Conservation (phyloP, 2,329 filamentous ascomycete species). For the Xylariomycetidae sp. region DNA sequence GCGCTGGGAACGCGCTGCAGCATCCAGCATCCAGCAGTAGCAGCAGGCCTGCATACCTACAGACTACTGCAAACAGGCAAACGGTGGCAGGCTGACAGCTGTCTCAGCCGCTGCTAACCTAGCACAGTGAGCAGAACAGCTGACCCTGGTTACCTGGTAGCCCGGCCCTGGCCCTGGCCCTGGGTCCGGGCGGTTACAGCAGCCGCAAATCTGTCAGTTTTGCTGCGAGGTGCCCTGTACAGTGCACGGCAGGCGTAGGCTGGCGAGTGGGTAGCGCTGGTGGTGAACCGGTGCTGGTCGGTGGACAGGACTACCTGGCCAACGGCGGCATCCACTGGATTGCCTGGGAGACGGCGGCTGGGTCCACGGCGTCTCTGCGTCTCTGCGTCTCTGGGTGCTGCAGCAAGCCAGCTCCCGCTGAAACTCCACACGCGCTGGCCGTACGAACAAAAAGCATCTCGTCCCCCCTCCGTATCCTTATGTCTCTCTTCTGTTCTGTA, state of each 20-base stretch:
- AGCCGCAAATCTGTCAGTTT: too few relatives aligned
- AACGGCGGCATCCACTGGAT: constrained; percentile 1
- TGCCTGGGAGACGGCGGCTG: constrained; percentile 8
- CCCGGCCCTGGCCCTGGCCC: too few relatives aligned
- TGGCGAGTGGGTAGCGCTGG: background rate
- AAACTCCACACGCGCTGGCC: constrained; percentile 16
- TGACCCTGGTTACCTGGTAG: too few relatives aligned
- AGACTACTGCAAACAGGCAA: too few relatives aligned
- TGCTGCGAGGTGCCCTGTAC: background rate
- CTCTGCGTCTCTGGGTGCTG: too few relatives aligned
- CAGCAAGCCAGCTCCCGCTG: constrained; percentile 8
- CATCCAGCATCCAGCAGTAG: too few relatives aligned
- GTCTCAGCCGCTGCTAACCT: too few relatives aligned
- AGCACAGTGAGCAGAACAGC: too few relatives aligned
- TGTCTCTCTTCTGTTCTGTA: constrained; percentile 14
- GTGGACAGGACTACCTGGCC: background rate
- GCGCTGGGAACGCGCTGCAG: too few relatives aligned
- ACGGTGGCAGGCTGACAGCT: too few relatives aligned
- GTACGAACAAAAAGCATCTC: constrained; percentile 24
- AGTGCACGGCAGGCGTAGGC: background rate
- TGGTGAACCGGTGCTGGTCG: background rate
- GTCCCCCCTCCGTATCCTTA: constrained; percentile 16
- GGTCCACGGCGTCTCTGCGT: constrained; percentile 20
- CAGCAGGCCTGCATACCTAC: too few relatives aligned
- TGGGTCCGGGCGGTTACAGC: too few relatives aligned